Percentiles rank a stretch among this genome's conserved stretches.
Evolutionary conservation across 2,329 filamentous ascomycete genomes (phyloP).

Genomic region (Fusarium napiforme): DNA sequence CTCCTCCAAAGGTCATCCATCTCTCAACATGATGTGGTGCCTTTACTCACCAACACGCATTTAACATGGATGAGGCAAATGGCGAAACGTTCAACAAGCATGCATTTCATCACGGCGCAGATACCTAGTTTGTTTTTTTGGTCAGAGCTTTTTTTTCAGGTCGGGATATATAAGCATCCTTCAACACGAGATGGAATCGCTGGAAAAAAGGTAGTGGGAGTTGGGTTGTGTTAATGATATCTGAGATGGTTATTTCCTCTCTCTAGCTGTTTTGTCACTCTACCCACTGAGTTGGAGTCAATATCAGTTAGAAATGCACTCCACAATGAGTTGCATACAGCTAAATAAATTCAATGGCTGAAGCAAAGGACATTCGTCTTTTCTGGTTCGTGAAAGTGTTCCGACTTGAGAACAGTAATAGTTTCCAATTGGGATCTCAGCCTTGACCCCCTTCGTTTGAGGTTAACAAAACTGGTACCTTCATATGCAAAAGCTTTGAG

Average conservation of each 20-base stretch:
- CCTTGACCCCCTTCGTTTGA: neutral
- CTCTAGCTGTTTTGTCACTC: slow-evolving; percentile 5
- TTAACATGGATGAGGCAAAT: slow-evolving; percentile 49
- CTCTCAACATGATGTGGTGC: slow-evolving; percentile 24
- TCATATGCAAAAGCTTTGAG: neutral
- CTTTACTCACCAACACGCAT: slow-evolving; percentile 39
- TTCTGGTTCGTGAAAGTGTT: neutral
- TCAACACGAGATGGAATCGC: slow-evolving; percentile 43
- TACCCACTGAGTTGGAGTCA: neutral
- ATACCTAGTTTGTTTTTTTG: slow-evolving; percentile 42
- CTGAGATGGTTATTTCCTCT: slow-evolving; percentile 30
- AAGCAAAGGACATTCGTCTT: neutral
- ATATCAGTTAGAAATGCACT: slow-evolving; percentile 3
- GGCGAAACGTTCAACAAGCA: slow-evolving; percentile 48
- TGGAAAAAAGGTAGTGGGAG: slow-evolving; percentile 42
- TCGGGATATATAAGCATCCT: slow-evolving; percentile 41
- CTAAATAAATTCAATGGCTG: slow-evolving; percentile 29
- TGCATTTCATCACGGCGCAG: slow-evolving; percentile 48
- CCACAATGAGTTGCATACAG: slow-evolving; percentile 4
- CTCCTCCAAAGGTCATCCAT: slow-evolving; percentile 9
- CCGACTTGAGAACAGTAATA: neutral
- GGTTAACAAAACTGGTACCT: neutral
- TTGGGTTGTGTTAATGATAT: slow-evolving; percentile 40
- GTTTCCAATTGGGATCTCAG: neutral
- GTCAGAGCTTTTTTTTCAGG: slow-evolving; percentile 30